Base-by-base conservation (phyloP, 129 eudicot genomes). In the Ambrosia trifida region DNA sequence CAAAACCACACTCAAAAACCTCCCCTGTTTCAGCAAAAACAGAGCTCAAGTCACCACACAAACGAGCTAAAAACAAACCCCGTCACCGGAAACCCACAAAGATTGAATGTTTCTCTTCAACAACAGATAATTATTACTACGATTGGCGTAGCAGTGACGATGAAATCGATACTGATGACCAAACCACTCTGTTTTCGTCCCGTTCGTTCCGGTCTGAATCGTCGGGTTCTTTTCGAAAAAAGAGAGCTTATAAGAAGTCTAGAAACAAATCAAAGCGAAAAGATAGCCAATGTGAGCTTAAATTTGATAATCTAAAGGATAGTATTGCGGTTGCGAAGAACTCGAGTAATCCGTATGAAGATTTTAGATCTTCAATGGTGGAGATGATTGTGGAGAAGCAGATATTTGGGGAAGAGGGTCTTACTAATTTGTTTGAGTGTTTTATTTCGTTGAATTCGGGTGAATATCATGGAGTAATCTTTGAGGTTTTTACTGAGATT, bases 291-390 rank as follows among this genome's bases (percentile, higher is more conserved):
- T 35, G 38, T 35, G 38, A 3, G 38, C 6, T 35, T 3, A 35
- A 35, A 35, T 35, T 35, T 35, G 38, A 35, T 35, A 35, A 35
- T 35, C 3, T 35, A 35, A 35, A 35, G 38, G 38, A 35, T 69
- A 82, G 86, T 58, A 33, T 72, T 61, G 86, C 86, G 6, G 84
- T 78, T 59, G 93, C 71, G 70, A 84, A 81, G 75, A 75, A 60
- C 9, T 78, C 93, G 35, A 50, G 24, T 7, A 88, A 87, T 51
- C 89, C 89, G 16, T 47, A 78, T 30, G 64, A 69, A 24, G 93
- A 87, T 73, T 87, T 87, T 69, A 81, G 87, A 83, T 69, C 57
- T 18, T 87, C 93, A 57, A 87, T 84, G 89, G 77, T 87, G 85
- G 86, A 87, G 77, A 84, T 87, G 93, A 87, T 87, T 7, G 65